Evolutionary conservation across 73 alveolate species (phyloP), one percentile per base, ranked within the genome.

Genomic region (Uronychia binucleata): DNA sequence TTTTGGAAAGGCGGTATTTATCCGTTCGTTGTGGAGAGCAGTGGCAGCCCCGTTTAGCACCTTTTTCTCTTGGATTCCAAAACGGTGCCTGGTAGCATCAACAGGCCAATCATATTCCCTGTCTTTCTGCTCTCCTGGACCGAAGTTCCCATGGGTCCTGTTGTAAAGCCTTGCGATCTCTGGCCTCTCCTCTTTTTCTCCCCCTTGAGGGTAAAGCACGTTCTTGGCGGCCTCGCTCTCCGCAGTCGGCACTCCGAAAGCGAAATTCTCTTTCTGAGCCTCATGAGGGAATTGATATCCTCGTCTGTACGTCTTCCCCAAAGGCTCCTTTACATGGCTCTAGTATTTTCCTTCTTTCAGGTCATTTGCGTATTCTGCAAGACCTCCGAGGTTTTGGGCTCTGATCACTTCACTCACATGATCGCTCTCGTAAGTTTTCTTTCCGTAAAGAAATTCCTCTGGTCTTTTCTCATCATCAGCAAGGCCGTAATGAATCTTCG

Each of bases 141-240:
- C 95, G 74, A 90, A 89, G 58, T 86, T 81, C 11, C 98, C 98
- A 85, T 94, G 98, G 33, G 98, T 91, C 75, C 87, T 94, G 82
- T 85, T 86, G 74, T 94, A 94, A 58, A 92, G 78, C 77, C 89
- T 67, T n/a, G 84, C 30, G n/a, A 87, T 92, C 31, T 92, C 95
- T 1, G 67, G 81, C 19, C 77, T 79, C 0, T 89, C 90, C 32
- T 92, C 94, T 57, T 77, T 60, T 76, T 83, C 60, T 11, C 85
- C 59, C 33, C 91, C 81, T 28, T 81, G 81, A 26, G 96, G 93
- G 79, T 91, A 92, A 25, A 94, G 90, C 26, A 94, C 87, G 46
- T 87, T 93, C 33, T 92, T 92, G 81, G 96, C 95, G 46, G 78
- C 79, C 59, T 88, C 94, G 80, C 90, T 59, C 26, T 90, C 81